phyloP scores from a whole-genome alignment of 2,329 filamentous ascomycete species.

The Pseudocercospora crystallina region DNA sequence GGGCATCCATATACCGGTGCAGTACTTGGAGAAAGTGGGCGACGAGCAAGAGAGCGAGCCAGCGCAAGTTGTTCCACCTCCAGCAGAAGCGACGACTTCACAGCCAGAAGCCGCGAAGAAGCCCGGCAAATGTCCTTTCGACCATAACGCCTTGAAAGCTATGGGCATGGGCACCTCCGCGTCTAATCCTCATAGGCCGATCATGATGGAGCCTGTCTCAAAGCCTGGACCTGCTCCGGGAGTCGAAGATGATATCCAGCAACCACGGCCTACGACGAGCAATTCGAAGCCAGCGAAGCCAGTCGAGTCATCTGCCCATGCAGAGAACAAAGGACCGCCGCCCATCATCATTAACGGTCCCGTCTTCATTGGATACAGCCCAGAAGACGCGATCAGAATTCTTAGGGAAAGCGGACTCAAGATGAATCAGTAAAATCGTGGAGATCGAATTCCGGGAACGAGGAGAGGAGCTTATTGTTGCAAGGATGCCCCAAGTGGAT shows the following conservation, averaged over 20 bases:
- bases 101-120: conserved; percentile 8
- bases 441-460: neutral
- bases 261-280: too few relatives aligned
- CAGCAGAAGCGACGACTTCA: conserved; percentile 27
- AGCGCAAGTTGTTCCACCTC: conserved; percentile 55
- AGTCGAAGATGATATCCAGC: too few relatives aligned
- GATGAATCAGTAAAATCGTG: neutral
- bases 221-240: neutral
- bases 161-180: conserved; percentile 1
- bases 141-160: conserved; percentile 11
- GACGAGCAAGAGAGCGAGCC: conserved; percentile 41
- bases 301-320: too few relatives aligned
- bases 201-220: neutral
- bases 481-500: too few relatives aligned
- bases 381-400: conserved; percentile 76
- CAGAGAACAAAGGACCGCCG: conserved; percentile 38
- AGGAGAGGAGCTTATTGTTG: too few relatives aligned
- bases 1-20: conserved; percentile 79
- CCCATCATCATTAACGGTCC: conserved; percentile 89
- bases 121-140: conserved; percentile 25
- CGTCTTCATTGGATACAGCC: conserved; percentile 87
- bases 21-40: conserved; percentile 39
- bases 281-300: neutral
- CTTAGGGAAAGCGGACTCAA: conserved; percentile 53
- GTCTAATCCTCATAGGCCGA: neutral